These are phyloP conservation scores for Antrodiella citrinella DNA, from an alignment of 768 basidiomycete genomes.

Conservation along the genomic window DNA sequence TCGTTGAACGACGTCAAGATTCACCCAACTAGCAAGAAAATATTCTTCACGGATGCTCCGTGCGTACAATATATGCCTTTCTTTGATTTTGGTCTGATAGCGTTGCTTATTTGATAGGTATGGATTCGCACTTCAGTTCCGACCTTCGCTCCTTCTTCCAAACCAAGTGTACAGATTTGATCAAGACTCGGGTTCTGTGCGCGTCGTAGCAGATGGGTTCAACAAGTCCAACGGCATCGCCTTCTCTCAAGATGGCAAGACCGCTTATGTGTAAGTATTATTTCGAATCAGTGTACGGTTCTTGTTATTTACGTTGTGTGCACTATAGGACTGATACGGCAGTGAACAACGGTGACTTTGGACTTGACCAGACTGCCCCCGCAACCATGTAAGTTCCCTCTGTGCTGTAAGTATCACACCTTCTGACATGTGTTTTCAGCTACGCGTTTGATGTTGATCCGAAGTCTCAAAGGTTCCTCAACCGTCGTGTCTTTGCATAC, in stretches of 20 bases:
- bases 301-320: too few species aligned
- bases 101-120: conserved; percentile 33
- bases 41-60: conserved; percentile 72
- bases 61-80: conserved; percentile 25
- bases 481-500: conserved; percentile 63
- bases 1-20: conserved; percentile 75
- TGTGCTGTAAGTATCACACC: background rate
- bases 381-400: conserved; percentile 50
- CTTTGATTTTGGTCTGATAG: background rate
- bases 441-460: conserved; percentile 65
- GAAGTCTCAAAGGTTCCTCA: conserved; percentile 41
- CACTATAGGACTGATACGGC: conserved; percentile 44
- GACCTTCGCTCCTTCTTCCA: conserved; percentile 56
- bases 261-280: conserved; percentile 50
- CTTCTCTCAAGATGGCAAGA: conserved; percentile 55
- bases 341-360: conserved; percentile 34
- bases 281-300: too few species aligned
- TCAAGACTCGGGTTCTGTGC: conserved; percentile 52
- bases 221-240: conserved; percentile 68
- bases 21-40: conserved; percentile 51
- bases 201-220: conserved; percentile 73
- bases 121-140: conserved; percentile 58
- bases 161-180: conserved; percentile 76
- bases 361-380: conserved; percentile 48
- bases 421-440: conserved; percentile 25